Evolutionary conservation across 306 rosid species (phyloP).

Genomic region (Crotalaria pallida): DNA sequence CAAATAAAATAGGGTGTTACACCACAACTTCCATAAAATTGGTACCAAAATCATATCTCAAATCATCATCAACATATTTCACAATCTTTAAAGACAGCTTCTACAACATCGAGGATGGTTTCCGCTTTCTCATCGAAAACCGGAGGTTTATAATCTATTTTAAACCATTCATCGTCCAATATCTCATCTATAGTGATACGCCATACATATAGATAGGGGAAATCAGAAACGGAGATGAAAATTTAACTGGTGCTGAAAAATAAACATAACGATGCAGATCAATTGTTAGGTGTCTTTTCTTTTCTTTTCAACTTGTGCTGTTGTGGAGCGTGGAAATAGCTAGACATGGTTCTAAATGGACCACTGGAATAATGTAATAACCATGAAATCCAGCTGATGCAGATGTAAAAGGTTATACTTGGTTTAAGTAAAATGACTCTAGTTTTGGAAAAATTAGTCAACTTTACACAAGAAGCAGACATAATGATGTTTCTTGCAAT

Average conservation of each 20-base stretch:
- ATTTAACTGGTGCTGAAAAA: slow-evolving; percentile 8
- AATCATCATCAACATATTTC: slow-evolving; percentile 56
- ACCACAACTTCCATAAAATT: slow-evolving; percentile 8
- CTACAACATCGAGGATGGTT: no score
- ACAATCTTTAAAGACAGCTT: no score
- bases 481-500: slow-evolving; percentile 51
- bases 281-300: neutral
- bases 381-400: slow-evolving; percentile 9
- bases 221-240: slow-evolving; percentile 20
- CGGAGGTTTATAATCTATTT: no score
- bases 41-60: neutral
- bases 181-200: slow-evolving; percentile 73
- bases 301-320: neutral
- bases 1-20: no score
- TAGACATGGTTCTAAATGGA: slow-evolving; percentile 2
- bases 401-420: neutral
- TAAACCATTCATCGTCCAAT: slow-evolving; percentile 89
- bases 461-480: slow-evolving; percentile 10
- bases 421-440: neutral
- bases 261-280: neutral
- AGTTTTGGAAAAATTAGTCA: neutral
- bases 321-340: neutral
- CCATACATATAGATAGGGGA: slow-evolving; percentile 22
- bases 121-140: no score
- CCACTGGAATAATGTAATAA: neutral